phyloP scores from a whole-genome alignment of 169 alveolate species.

The Neospora caninum region DNA sequence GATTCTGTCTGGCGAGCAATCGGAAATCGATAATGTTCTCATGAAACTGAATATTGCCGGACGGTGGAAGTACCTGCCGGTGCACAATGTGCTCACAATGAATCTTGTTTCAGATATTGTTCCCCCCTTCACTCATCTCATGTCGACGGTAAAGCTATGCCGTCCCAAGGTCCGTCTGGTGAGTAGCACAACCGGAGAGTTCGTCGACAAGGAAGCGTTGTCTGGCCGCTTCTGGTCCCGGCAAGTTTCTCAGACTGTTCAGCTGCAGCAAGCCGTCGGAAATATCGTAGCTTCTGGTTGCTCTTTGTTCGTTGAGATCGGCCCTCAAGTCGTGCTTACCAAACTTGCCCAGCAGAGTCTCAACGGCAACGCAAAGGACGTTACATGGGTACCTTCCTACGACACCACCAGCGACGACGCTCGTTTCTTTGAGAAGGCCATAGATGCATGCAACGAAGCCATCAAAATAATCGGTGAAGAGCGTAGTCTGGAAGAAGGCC shows the following conservation, averaged over 20 bases:
- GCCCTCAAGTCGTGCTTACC: constrained; percentile 58
- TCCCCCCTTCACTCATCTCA: constrained; percentile 71
- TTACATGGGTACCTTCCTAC: constrained; percentile 67
- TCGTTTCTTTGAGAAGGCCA: constrained; percentile 40
- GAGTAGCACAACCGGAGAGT: constrained; percentile 74
- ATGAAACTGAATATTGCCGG: constrained; percentile 69
- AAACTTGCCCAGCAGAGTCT: constrained; percentile 70
- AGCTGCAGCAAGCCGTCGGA: constrained; percentile 60
- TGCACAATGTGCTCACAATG: constrained; percentile 58
- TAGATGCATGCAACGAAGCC: constrained; percentile 32
- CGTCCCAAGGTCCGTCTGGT: constrained; percentile 72
- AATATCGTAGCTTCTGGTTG: constrained; percentile 68
- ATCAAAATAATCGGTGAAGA: constrained; percentile 40
- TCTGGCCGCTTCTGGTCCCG: constrained; percentile 69
- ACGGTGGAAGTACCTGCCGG: constrained; percentile 63
- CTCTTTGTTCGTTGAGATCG: constrained; percentile 64
- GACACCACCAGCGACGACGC: constrained; percentile 4
- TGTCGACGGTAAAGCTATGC: constrained; percentile 66
- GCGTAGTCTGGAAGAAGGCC: constrained; percentile 61
- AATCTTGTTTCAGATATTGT: constrained; percentile 67
- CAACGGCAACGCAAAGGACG: constrained; percentile 60
- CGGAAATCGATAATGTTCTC: constrained; percentile 73
- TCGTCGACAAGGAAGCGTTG: constrained; percentile 61
- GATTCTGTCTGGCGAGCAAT: constrained; percentile 73
- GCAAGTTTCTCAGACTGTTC: constrained; percentile 58